Evolutionary conservation across 2,329 filamentous ascomycete genomes (phyloP).

Genomic region (Fusarium globosum): DNA sequence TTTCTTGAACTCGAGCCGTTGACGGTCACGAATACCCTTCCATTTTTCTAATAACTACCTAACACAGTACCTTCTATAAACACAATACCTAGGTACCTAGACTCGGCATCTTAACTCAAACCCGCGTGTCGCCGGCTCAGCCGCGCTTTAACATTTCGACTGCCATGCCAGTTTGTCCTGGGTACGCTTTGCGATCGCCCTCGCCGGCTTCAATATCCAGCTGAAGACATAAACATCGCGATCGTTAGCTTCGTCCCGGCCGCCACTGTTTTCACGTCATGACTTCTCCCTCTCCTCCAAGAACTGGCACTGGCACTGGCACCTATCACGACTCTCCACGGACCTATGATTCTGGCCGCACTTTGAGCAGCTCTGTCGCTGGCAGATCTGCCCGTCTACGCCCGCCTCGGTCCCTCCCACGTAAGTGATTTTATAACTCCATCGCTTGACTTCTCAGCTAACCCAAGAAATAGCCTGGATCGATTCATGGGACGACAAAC

Average conservation of each 20-base stretch:
- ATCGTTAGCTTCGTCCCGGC: slow-evolving; percentile 9
- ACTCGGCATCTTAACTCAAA: background rate
- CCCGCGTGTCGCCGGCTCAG: slow-evolving; percentile 32
- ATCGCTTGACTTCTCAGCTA: slow-evolving; percentile 10
- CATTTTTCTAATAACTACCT: background rate
- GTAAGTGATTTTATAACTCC: slow-evolving; percentile 25
- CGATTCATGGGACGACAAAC: slow-evolving; percentile 58
- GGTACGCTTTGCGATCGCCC: slow-evolving; percentile 39
- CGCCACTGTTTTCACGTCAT: slow-evolving; percentile 35
- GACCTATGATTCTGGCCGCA: slow-evolving; percentile 37
- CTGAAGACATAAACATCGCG: slow-evolving; percentile 24
- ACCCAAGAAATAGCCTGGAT: slow-evolving; percentile 56
- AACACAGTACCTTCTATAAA: background rate
- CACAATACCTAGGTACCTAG: background rate
- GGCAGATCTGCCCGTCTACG: slow-evolving; percentile 34
- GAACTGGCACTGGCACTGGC: slow-evolving; percentile 36
- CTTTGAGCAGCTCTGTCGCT: slow-evolving; percentile 35
- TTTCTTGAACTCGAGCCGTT: background rate
- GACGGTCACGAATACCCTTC: background rate
- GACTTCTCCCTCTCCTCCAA: slow-evolving; percentile 44
- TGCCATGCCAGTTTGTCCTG: slow-evolving; percentile 41
- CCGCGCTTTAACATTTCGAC: slow-evolving; percentile 31
- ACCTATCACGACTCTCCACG: slow-evolving; percentile 36
- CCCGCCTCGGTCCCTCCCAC: slow-evolving; percentile 44
- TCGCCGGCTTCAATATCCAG: slow-evolving; percentile 38